Base-by-base conservation (phyloP, 495 filamentous ascomycete species). In the Penicillium turbatum region DNA sequence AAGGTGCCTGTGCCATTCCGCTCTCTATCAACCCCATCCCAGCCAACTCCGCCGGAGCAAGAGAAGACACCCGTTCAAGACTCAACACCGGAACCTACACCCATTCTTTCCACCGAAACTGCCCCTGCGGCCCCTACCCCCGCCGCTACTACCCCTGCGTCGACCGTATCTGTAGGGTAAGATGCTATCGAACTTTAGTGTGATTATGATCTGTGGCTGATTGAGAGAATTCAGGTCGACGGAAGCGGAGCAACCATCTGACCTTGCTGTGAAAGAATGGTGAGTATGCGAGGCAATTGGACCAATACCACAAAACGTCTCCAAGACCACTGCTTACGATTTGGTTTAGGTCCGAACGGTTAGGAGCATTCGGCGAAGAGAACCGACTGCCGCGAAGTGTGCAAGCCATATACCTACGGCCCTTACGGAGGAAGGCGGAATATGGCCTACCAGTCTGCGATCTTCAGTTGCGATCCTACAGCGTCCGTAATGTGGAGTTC, bases 381-480 rank as follows among this genome's bases (percentile, higher is more conserved):
- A 67, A 78, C 52, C 84, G 87, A 62, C 71, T 86, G 30, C 88
- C 89, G 43, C 77, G 86, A 59, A 82, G 81, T 44, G 84, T 96
- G 46, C 89, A 96, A 78, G 86, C 91, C 11, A 68, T 95, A 31
- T 95, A 95, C 68, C 79, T 96, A 40, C 79, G 86, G 50, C 93
- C 93, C 6, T 83, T 97, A 29, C 88, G 88, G 52, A 87, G 89
- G 55, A 71, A 72, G 52, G 76, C 88, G 35, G 64, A 84, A 57
- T 82, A 89, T 60, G 89, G 89, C 31, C 77, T 95, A 17, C 90
- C 90, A 16, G 80, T 86, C 38, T 96, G 91, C 72, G 85, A 96
- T 64, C 84, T 98, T 47, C 93, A 97, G 67, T 74, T 98, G 46
- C 88, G 93, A 56, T 95, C 93, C 17, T 98, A 90, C 79, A 89